Conservation (phyloP, 2,329 filamentous ascomycete genomes). For the Pseudogymnoascus sp. region DNA sequence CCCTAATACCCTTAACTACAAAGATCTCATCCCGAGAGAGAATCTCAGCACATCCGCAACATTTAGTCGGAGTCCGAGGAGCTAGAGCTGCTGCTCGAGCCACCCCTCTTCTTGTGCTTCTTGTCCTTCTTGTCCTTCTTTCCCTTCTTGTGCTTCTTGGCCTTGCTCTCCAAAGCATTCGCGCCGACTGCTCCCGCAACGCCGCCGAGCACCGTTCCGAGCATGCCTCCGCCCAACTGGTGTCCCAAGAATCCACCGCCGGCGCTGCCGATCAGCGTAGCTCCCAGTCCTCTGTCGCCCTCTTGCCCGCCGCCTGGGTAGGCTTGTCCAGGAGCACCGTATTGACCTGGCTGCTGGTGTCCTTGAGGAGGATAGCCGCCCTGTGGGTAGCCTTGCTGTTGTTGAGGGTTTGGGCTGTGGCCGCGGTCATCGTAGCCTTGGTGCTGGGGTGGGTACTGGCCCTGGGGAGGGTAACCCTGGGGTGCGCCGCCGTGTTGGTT, state of each 20-base stretch:
- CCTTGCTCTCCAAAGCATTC: conserved; percentile 42
- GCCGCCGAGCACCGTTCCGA: conserved; percentile 45
- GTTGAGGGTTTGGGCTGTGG: conserved; percentile 10
- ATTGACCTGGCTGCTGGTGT: conserved; percentile 8
- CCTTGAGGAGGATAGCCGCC: conserved; percentile 9
- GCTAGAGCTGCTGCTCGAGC: background rate
- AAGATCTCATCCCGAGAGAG: background rate
- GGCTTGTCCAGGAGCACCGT: conserved; percentile 11
- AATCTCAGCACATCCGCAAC: background rate
- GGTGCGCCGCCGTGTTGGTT: background rate
- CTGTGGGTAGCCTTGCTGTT: background rate
- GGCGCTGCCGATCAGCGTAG: conserved; percentile 45
- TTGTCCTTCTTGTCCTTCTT: conserved; percentile 20
- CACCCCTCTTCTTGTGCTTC: conserved; percentile 15
- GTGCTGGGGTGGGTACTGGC: conserved; percentile 18
- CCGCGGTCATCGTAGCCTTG: conserved; percentile 15
- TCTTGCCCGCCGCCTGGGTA: conserved; percentile 23
- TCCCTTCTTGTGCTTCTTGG: conserved; percentile 31
- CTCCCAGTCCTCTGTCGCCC: conserved; percentile 48
- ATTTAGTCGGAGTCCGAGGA: conserved; percentile 5
- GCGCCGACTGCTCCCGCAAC: conserved; percentile 49
- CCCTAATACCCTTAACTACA: background rate
- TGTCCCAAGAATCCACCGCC: conserved; percentile 47
- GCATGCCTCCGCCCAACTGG: conserved; percentile 45
- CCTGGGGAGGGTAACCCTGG: conserved; percentile 19